Evolutionary conservation across 352 stramenopile genomes (phyloP), one percentile per base, ranked within the genome.

Genomic region (Elongisporangium anandrum): DNA sequence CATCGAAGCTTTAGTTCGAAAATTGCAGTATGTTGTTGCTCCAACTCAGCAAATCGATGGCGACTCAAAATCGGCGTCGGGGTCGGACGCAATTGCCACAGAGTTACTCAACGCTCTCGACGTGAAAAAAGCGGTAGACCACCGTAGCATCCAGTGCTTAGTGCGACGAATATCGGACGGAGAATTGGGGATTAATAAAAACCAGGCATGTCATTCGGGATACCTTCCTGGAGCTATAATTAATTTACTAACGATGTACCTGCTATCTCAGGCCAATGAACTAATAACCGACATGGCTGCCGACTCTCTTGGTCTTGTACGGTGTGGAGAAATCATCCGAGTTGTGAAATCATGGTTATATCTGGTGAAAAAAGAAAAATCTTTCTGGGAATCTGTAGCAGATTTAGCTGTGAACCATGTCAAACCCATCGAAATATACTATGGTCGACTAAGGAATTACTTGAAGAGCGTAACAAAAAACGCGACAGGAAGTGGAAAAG

Each of bases 291-390:
- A 72, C 26, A 68, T 88, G 57, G 19, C 60, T 20, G 48, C 56
- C 5, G 74, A 84, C 34, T 62, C 79, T 17, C 67, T 85, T 15
- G 76, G 76, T n/a, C 60, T 72, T 38, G 75, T 77, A 15, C 75
- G 71, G 17, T 76, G 66, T n/a, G 70, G 72, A 24, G 75, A 89
- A 24, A 60, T 87, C 23, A 47, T 85, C 22, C 79, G 79, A 21
- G 50, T 74, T n/a, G 61, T 86, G 61, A 79, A 71, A 63, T 15
- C 29, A 3, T 87, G 77, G 79, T 20, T 80, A 15, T 38, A 66
- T 23, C 52, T 53, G 29, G 56, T 50, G 23, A 66, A 73, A n/a
- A 71, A 70, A 45, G 58, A 70, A 17, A 63, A 68, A 9, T 51
- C 70, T 13, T 56, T 70, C 1, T 89, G 79, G 79, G 64, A 85